phyloP scores from a whole-genome alignment of 2,329 filamentous ascomycete species.

The Apiospora kogelbergensis region DNA sequence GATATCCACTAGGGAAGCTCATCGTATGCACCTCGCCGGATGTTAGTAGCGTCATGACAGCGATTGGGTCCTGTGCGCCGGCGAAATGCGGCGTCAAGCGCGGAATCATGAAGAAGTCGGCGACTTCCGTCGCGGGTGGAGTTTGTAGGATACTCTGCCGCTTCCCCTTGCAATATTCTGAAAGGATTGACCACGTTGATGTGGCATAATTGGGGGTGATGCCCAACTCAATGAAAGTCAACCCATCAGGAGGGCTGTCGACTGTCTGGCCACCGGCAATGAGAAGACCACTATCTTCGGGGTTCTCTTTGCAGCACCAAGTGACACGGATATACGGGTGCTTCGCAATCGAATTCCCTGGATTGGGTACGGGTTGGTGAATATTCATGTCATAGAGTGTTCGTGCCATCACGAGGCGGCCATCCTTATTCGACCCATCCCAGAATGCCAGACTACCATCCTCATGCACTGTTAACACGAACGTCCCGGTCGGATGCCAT shows the following conservation, averaged over 20 bases:
- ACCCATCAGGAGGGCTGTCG: constrained; percentile 67
- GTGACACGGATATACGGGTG: constrained; percentile 76
- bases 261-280: constrained; percentile 77
- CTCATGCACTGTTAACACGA: constrained; percentile 82
- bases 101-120: constrained; percentile 82
- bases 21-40: constrained; percentile 89
- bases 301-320: constrained; percentile 94
- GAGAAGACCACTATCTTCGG: constrained; percentile 87
- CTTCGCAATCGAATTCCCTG: constrained; percentile 58
- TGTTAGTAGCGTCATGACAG: constrained; percentile 73
- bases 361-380: constrained; percentile 59
- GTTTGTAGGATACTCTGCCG: constrained; percentile 69
- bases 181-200: constrained; percentile 81
- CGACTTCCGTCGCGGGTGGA: constrained; percentile 73
- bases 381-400: constrained; percentile 75
- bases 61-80: constrained; percentile 88
- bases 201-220: constrained; percentile 88
- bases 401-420: constrained; percentile 77
- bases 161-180: constrained; percentile 78
- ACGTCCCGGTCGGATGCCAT: constrained; percentile 95
- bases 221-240: constrained; percentile 90
- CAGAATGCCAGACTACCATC: constrained; percentile 92
- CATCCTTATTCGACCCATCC: constrained; percentile 76
- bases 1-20: constrained; percentile 88
- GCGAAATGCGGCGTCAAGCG: constrained; percentile 81